Evolutionary conservation across 805 yeast genomes (phyloP).

Genomic region (Scheffersomyces lignosus): DNA sequence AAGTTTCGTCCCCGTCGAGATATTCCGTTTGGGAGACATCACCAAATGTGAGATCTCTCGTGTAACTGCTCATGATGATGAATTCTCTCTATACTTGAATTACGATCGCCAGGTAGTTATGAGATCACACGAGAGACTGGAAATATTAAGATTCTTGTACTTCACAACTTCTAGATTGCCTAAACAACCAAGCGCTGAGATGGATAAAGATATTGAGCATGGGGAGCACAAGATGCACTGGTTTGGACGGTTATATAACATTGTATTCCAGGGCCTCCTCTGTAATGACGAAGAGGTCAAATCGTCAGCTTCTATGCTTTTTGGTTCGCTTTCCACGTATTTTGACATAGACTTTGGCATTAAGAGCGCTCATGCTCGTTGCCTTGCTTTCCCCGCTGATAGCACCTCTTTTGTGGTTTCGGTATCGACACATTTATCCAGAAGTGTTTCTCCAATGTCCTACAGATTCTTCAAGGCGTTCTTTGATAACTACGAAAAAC

Average conservation of each 20-base stretch:
- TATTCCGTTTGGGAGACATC: conserved; percentile 32
- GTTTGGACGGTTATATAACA: conserved; percentile 62
- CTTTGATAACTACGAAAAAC: conserved; percentile 41
- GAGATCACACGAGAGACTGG: conserved; percentile 42
- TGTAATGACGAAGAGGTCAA: conserved; percentile 59
- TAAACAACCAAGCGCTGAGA: conserved; percentile 28
- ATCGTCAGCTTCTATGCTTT: conserved; percentile 59
- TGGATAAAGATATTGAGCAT: conserved; percentile 12
- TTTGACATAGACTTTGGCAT: conserved; percentile 63
- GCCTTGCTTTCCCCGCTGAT: conserved; percentile 67
- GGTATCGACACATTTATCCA: conserved; percentile 58
- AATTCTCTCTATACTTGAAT: conserved; percentile 35
- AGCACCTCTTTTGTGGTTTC: conserved; percentile 59
- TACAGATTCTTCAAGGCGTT: conserved; percentile 58
- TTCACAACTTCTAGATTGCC: conserved; percentile 60
- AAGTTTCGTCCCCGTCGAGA: conserved; percentile 35
- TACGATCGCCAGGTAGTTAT: conserved; percentile 27
- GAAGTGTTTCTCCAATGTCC: conserved; percentile 57
- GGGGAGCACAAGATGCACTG: conserved; percentile 33
- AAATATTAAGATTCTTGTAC: conserved; percentile 69
- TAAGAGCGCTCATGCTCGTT: conserved; percentile 53
- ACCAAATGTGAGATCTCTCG: conserved; percentile 35
- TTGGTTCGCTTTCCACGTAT: conserved; percentile 60
- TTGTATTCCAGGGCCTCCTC: conserved; percentile 68
- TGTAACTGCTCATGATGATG: conserved; percentile 27